phyloP scores from a whole-genome alignment of 768 basidiomycete species.

The Auricularia auricula-judae region DNA sequence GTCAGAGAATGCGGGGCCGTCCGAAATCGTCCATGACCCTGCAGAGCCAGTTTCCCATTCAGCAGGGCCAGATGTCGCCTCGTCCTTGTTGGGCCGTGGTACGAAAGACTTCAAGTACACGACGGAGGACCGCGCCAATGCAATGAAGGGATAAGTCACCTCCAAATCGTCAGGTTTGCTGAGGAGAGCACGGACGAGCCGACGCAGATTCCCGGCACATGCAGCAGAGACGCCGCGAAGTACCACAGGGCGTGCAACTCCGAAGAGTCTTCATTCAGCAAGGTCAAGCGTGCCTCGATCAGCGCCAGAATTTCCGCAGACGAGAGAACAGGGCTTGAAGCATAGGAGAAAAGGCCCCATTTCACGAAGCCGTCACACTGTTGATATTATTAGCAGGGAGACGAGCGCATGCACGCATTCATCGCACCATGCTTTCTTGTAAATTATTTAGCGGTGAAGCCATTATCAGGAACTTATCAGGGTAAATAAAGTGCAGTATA shows the following conservation, averaged over 20 bases:
- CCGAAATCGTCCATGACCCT: too few relatives aligned
- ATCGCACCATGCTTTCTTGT: too few relatives aligned
- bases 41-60: too few relatives aligned
- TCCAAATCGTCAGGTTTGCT: background rate
- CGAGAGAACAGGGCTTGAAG: background rate
- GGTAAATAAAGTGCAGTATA: too few relatives aligned
- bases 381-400: too few relatives aligned
- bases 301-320: background rate
- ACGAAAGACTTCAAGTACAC: background rate
- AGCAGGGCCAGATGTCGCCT: too few relatives aligned
- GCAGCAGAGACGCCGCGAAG: background rate
- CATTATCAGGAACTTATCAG: too few relatives aligned
- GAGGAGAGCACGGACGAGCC: background rate
- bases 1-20: too few relatives aligned
- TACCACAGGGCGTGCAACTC: slow-evolving; percentile 2
- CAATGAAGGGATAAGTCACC: background rate
- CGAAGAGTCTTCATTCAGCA: background rate
- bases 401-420: too few relatives aligned
- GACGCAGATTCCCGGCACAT: background rate
- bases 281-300: background rate
- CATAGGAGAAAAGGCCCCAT: too few relatives aligned
- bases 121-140: background rate
- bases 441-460: too few relatives aligned
- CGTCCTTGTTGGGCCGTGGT: background rate
- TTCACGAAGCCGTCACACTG: too few relatives aligned